phyloP scores from a whole-genome alignment of 192 early-diverging fungal genomes.

The Allomyces javanicus region DNA sequence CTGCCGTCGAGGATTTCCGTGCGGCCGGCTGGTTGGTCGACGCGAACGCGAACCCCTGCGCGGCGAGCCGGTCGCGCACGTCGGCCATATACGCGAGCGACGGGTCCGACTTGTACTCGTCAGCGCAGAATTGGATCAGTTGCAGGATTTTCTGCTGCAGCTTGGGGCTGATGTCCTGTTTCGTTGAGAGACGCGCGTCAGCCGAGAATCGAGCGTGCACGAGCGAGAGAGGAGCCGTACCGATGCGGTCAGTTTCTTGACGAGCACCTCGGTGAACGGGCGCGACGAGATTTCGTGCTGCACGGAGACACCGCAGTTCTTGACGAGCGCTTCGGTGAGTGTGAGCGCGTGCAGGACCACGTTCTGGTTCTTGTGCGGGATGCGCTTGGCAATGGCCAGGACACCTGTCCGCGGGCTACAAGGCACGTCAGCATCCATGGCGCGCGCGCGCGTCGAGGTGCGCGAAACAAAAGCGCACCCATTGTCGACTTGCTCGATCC shows the following conservation, averaged over 20 bases:
- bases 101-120: constrained; percentile 59
- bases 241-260: constrained; percentile 50
- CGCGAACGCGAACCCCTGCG: neutral
- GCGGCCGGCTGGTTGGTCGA: neutral
- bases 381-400: constrained; percentile 46
- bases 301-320: constrained; percentile 65
- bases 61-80: neutral
- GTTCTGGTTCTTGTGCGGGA: constrained; percentile 60
- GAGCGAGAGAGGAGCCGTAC: constrained; percentile 9
- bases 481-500: constrained; percentile 16
- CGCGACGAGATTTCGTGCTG: constrained; percentile 74
- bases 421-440: no score
- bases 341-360: constrained; percentile 50
- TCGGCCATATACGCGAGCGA: constrained; percentile 62
- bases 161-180: constrained; percentile 46
- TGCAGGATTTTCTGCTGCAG: constrained; percentile 66
- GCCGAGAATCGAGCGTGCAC: neutral
- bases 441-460: no score
- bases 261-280: constrained; percentile 58
- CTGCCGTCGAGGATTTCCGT: neutral
- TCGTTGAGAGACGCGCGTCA: neutral
- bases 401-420: constrained; percentile 47
- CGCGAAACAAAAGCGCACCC: no score
- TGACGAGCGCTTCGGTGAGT: constrained; percentile 70
- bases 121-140: constrained; percentile 78